Conservation (phyloP, 805 yeast genomes). For the Sugiyamaella lignohabitans region DNA sequence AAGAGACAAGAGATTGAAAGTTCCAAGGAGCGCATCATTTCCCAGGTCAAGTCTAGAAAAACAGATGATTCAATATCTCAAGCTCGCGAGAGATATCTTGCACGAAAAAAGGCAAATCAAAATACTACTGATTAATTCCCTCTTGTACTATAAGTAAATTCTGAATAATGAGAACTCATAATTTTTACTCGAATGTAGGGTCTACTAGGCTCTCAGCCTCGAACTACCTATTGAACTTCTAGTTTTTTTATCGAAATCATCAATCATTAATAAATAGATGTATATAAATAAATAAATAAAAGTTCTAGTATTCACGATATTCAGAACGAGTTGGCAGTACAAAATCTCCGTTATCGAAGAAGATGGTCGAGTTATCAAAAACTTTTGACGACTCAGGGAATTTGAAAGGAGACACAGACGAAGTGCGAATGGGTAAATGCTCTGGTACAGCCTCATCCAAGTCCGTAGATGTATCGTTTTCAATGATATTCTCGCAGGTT, state of each 20-base stretch:
- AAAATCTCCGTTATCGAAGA: slow-evolving; percentile 1
- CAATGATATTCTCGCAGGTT: no score
- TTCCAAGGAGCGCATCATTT: slow-evolving; percentile 7
- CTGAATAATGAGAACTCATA: no score
- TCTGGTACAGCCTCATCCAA: no score
- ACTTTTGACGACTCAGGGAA: no score
- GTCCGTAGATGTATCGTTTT: no score
- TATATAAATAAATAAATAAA: slow-evolving; percentile 5
- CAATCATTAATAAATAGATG: not conserved
- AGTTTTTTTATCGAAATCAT: not conserved
- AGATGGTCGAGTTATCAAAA: not conserved
- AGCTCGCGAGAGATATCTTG: slow-evolving; percentile 27
- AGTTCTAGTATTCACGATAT: slow-evolving; percentile 2
- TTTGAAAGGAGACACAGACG: no score
- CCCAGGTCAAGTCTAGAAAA: slow-evolving; percentile 14
- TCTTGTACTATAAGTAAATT: not conserved
- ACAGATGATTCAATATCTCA: slow-evolving; percentile 15
- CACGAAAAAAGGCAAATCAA: slow-evolving; percentile 18
- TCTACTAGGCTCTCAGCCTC: no score
- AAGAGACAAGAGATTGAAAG: slow-evolving; percentile 9
- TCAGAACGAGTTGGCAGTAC: slow-evolving; percentile 1
- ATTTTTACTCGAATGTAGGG: no score
- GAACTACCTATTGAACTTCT: not conserved
- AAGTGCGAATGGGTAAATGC: no score
- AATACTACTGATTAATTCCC: not conserved